These are phyloP conservation scores for Fusarium sp. DNA, from an alignment of 2,329 filamentous ascomycete species.

Conservation along the genomic window DNA sequence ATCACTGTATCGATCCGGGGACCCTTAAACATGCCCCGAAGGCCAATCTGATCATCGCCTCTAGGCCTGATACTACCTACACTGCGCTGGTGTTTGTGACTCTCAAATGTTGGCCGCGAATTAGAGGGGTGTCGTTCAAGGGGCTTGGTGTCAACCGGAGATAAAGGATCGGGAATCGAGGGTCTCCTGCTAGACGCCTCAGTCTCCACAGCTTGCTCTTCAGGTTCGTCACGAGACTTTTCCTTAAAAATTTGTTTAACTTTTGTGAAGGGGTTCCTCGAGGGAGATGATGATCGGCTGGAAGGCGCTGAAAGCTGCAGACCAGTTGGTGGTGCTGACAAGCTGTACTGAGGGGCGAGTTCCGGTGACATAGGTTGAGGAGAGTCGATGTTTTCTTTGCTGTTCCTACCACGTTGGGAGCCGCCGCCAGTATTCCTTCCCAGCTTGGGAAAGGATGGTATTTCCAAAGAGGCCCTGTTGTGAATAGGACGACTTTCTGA, in stretches of 20 bases:
- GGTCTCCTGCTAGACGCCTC: conserved; percentile 51
- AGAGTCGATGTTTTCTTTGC: conserved; percentile 60
- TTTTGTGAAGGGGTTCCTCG: conserved; percentile 69
- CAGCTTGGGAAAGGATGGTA: conserved; percentile 45
- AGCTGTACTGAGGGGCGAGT: conserved; percentile 61
- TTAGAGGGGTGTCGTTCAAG: conserved; percentile 43
- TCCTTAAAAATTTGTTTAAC: conserved; percentile 70
- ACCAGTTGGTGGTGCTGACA: conserved; percentile 69
- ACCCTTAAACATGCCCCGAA: conserved; percentile 81
- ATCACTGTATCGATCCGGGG: conserved; percentile 80
- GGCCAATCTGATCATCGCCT: conserved; percentile 51
- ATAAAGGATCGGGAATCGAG: conserved; percentile 48
- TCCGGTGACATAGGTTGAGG: conserved; percentile 67
- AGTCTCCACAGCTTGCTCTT: conserved; percentile 52
- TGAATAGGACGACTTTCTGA: conserved; percentile 52
- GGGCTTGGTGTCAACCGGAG: conserved; percentile 54
- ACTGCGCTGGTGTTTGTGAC: conserved; percentile 63
- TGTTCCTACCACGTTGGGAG: conserved; percentile 54
- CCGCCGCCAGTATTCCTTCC: conserved; percentile 65
- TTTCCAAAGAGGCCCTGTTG: conserved; percentile 40
- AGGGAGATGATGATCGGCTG: conserved; percentile 74
- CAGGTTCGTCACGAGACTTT: conserved; percentile 61
- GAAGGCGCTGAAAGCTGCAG: conserved; percentile 73
- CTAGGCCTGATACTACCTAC: conserved; percentile 63
- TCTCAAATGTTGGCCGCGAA: conserved; percentile 59